These are phyloP conservation scores for Leccinum pachyderme DNA, from an alignment of 1,284 basidiomycete species.

Conservation along the genomic window DNA sequence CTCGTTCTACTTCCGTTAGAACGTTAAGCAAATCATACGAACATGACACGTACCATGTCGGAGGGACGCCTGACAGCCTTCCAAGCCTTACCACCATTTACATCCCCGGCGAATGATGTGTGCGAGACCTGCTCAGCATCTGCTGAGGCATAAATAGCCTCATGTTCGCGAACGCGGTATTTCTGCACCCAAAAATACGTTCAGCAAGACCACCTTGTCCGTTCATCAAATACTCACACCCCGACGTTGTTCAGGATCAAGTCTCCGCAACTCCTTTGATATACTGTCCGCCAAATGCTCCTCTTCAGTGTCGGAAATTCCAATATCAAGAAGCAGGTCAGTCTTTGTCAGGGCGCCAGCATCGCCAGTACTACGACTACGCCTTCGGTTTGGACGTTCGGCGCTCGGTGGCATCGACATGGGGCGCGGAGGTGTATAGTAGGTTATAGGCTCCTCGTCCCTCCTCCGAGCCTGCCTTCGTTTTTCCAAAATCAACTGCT, in stretches of 20 bases:
- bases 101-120: conserved; percentile 69
- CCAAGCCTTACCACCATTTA: conserved; percentile 86
- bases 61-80: conserved; percentile 83
- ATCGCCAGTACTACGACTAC: conserved; percentile 76
- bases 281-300: conserved; percentile 63
- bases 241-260: conserved; percentile 46
- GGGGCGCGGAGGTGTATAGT: conserved; percentile 31
- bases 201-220: conserved; percentile 1
- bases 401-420: conserved; percentile 31
- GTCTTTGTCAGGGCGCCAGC: conserved; percentile 43
- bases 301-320: conserved; percentile 42
- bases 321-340: conserved; percentile 42
- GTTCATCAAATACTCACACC: conserved; percentile 41
- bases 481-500: conserved; percentile 72
- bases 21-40: not conserved
- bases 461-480: conserved; percentile 59
- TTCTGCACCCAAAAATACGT: conserved; percentile 35
- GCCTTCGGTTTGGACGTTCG: conserved; percentile 53
- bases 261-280: conserved; percentile 62
- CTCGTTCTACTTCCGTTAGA: conserved; percentile 65
- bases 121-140: conserved; percentile 69
- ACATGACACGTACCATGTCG: conserved; percentile 73
- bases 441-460: conserved; percentile 45
- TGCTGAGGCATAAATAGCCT: conserved; percentile 81
- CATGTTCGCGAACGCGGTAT: conserved; percentile 67